Percentiles rank a stretch among this genome's conserved stretches.
phyloP scores from a whole-genome alignment of 129 eudicot genomes.

The sunflower (Helianthus annuus) region HanXRQr2.0-SUNRISE NC_035447.2:22448657-22449156 shows the following conservation, averaged over 20 bases:
- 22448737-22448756: too few relatives aligned
- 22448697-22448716: too few relatives aligned
- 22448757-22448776: background rate
- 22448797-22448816: background rate
- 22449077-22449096: background rate
- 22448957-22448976: background rate
- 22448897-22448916: background rate
- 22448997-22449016: conserved; percentile 1
- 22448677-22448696: too few relatives aligned
- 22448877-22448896: conserved; percentile 20
- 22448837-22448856: background rate
- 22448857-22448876: conserved; percentile 25
- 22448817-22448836: conserved; percentile 26
- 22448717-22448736: too few relatives aligned
- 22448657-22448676: too few relatives aligned
- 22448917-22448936: background rate
- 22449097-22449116: background rate
- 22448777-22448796: background rate
- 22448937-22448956: background rate
- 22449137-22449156: background rate
- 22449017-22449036: conserved; percentile 1
- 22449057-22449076: conserved; percentile 56
- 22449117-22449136: background rate
- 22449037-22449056: conserved; percentile 49
- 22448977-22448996: background rate